Conservation (phyloP, 768 basidiomycete genomes). For the Xerocomellus intermedius region DNA sequence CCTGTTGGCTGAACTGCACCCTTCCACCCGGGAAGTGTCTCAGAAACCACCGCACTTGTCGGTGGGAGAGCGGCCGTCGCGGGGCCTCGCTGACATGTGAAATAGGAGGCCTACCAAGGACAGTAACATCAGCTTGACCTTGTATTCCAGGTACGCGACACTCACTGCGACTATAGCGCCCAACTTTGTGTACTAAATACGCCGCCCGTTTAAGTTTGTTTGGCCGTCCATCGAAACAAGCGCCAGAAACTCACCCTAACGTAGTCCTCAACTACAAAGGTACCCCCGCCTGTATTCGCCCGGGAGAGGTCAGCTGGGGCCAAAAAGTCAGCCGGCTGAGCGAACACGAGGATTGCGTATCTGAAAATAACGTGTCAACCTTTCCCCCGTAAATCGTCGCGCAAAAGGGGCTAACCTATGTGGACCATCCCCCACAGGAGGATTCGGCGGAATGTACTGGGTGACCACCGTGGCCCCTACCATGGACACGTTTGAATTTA, state of each 20-base stretch:
- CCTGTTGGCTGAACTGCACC: slow-evolving; percentile 11
- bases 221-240: neutral
- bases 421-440: slow-evolving; percentile 64
- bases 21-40: slow-evolving; percentile 47
- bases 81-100: slow-evolving; percentile 69
- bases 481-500: slow-evolving; percentile 42
- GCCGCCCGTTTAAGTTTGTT: neutral
- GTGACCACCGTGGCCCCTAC: slow-evolving; percentile 52
- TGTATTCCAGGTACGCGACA: slow-evolving; percentile 6
- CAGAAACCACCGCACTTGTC: slow-evolving; percentile 65
- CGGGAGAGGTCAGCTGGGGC: slow-evolving; percentile 56
- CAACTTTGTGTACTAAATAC: slow-evolving; percentile 47
- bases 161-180: slow-evolving; percentile 61
- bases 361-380: slow-evolving; percentile 33
- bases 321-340: slow-evolving; percentile 60
- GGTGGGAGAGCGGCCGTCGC: slow-evolving; percentile 49
- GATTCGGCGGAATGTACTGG: slow-evolving; percentile 69
- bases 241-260: slow-evolving; percentile 40
- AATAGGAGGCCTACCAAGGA: slow-evolving; percentile 57
- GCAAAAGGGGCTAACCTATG: slow-evolving; percentile 56
- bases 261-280: slow-evolving; percentile 59
- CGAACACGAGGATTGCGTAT: slow-evolving; percentile 65
- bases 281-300: slow-evolving; percentile 49
- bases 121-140: slow-evolving; percentile 1
- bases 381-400: neutral